Percentiles rank a stretch among this genome's conserved stretches.
Conservation (phyloP, 768 basidiomycete genomes). For the Russula ochroleuca region DNA sequence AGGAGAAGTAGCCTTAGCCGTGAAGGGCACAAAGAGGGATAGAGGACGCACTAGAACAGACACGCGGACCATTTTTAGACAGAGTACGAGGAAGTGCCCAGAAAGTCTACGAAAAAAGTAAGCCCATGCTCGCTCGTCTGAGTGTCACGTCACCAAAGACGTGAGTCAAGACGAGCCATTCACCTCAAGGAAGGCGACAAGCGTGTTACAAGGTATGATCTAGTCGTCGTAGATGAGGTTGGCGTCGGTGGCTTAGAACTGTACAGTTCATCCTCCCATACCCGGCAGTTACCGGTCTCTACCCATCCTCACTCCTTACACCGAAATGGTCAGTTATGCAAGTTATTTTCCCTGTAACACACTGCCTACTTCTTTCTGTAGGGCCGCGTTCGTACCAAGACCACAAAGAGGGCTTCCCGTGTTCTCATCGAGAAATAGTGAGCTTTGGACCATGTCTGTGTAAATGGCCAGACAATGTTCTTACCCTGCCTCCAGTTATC, state of each 20-base stretch:
- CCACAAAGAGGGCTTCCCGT: slow-evolving; percentile 98
- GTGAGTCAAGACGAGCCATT: slow-evolving; percentile 67
- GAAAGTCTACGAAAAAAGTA: slow-evolving; percentile 31
- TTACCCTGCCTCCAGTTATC: slow-evolving; percentile 60
- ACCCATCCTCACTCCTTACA: slow-evolving; percentile 25
- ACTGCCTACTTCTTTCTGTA: slow-evolving; percentile 33
- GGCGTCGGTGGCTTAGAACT: slow-evolving; percentile 30
- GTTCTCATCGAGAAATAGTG: slow-evolving; percentile 99
- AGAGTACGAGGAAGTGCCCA: slow-evolving; percentile 15
- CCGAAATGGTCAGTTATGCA: slow-evolving; percentile 47
- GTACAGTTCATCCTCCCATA: slow-evolving; percentile 37
- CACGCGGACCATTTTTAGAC: slow-evolving; percentile 75
- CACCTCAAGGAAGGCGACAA: slow-evolving; percentile 43
- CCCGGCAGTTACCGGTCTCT: slow-evolving; percentile 32
- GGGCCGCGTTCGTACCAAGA: slow-evolving; percentile 99
- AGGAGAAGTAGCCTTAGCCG: background rate
- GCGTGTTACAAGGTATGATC: slow-evolving; percentile 12
- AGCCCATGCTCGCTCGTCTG: slow-evolving; percentile 56
- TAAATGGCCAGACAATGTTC: background rate
- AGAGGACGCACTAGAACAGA: slow-evolving; percentile 61
- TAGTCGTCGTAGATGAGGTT: background rate
- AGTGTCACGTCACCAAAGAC: slow-evolving; percentile 77
- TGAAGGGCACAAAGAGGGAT: background rate
- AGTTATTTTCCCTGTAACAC: background rate
- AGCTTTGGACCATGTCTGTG: slow-evolving; percentile 30